A percentile compares a stretch with the other conserved stretches of the same genome.
phyloP scores from a whole-genome alignment of 164 flowering plant species.

The Nymphaea colorata region DNA sequence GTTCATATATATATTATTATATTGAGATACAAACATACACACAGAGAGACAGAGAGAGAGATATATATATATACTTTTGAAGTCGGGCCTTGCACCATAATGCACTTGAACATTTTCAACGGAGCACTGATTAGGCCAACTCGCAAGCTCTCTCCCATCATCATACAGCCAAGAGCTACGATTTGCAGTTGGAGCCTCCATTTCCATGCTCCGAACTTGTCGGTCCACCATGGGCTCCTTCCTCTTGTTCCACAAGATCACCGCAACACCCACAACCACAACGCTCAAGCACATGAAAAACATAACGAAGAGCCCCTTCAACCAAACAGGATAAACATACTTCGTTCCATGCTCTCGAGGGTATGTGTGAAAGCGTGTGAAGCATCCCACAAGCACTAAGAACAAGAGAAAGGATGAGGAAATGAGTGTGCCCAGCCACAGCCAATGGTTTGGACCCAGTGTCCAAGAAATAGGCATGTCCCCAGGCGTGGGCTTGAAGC shows the following conservation, averaged over 20 bases:
- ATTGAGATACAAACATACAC: not conserved
- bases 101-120: conserved; percentile 33
- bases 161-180: conserved; percentile 15
- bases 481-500: conserved; percentile 48
- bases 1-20: too few relatives aligned
- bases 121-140: conserved; percentile 45
- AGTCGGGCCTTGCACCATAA: conserved; percentile 58
- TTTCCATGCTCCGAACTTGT: conserved; percentile 30
- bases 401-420: conserved; percentile 54
- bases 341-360: conserved; percentile 52
- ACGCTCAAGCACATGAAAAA: conserved; percentile 36
- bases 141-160: conserved; percentile 48
- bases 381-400: conserved; percentile 38
- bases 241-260: conserved; percentile 50
- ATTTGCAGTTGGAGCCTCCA: conserved; percentile 20
- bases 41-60: too few relatives aligned
- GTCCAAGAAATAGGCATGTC: conserved; percentile 44
- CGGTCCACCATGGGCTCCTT: conserved; percentile 23
- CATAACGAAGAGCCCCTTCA: conserved; percentile 24
- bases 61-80: conserved; percentile 37
- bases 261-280: conserved; percentile 28
- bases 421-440: conserved; percentile 59
- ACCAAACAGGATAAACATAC: conserved; percentile 18
- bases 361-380: conserved; percentile 43
- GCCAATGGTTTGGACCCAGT: conserved; percentile 60